Evolutionary conservation across 2,329 filamentous ascomycete genomes (phyloP), one percentile per base, ranked within the genome.

Genomic region (Aureobasidium sp.): DNA sequence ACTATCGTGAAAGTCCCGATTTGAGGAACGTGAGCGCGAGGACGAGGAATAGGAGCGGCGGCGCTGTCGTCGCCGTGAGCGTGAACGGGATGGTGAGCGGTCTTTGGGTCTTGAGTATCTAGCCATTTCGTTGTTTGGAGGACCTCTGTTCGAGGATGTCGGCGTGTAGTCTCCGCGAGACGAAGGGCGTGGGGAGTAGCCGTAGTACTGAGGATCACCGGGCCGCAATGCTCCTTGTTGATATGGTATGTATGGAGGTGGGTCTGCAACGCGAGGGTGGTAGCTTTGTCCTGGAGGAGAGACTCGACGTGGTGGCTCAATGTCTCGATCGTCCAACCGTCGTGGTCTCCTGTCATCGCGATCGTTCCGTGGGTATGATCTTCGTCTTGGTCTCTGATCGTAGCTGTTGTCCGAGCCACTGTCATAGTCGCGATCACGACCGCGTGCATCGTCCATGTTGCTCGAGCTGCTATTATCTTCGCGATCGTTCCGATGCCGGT

Each of bases 381-480:
- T 36, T 50, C 41, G 41, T 50, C 51, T 34, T 39, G 13, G 29
- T 17, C 60, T 51, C 47, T 61, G 50, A 3, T 62, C 43, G 60
- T 62, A 55, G 20, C 48, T 52, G 32, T 56, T 43, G 24, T 62
- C 48, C 17, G 48, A 53, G 10, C 10, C 60, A 26, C 43, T 53
- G 41, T 56, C 60, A 13, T 62, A 56, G 32, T 32, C 60, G 12
- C 60, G 50, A 48, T 62, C 50, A 41, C 51, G 39, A 24, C 43
- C 27, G 7, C 39, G 48, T n/a, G 41, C 17, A 8, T 51, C 32
- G 24, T 26, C 47, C 59, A 61, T 61, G 29, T 47, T 61, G 32
- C 20, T 37, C 27, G 27, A 8, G 27, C 12, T 17, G 43, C 13
- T 29, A 20, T 15, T 34, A 20, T 48, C 29, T 50, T 36, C 15